Evolutionary conservation across 2,329 filamentous ascomycete genomes (phyloP), one percentile per base, ranked within the genome.

Genomic region (Aaosphaeria pasadenensis): DNA sequence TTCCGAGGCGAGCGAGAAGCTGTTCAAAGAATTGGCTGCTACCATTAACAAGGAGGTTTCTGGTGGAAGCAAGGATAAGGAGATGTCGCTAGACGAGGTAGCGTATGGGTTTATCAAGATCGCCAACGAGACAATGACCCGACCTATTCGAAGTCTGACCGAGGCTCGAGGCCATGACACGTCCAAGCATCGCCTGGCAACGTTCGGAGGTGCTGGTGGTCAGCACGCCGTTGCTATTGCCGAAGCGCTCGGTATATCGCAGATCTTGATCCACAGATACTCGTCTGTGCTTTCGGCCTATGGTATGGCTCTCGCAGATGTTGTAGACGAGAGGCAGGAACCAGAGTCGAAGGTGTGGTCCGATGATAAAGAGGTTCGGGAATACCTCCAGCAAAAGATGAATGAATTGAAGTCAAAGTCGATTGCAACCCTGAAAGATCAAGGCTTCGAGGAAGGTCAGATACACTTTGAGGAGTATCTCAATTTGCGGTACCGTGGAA

Each of bases 171-270:
- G 91, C 0, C 90, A 95, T 55, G 91, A 96, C 65, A 94, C 91
- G 0, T 90, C 88, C 1, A 89, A 89, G 57, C 91, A 96, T 68
- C 79, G 90, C n/a, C 78, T 96, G 35, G 91, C 91, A 0, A 95
- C 90, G 0, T 96, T 96, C 71, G 91, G 91, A 39, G 91, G 91
- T 47, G 91, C 91, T 0, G 91, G 91, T 43, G 91, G 91, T 0
- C 91, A 96, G 66, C 91, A 96, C 62, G 91, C 91, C 1, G 88
- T 94, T n/a, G 89, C 89, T 1, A 95, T 96, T 56, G 91, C 89
- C 1, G 85, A 90, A 60, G 88, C 88, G 3, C 75, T 96, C 1
- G 90, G 90, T 0, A 91, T 96, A 55, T 83, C 81, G 28, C 90
- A 95, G 64, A 94, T 95, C 32, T 77, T 96, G 7, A 79, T 96